A percentile compares a stretch with the other conserved stretches of the same genome.
phyloP scores from a whole-genome alignment of 352 stramenopile genomes.

The Aphanomyces stellatus region DNA sequence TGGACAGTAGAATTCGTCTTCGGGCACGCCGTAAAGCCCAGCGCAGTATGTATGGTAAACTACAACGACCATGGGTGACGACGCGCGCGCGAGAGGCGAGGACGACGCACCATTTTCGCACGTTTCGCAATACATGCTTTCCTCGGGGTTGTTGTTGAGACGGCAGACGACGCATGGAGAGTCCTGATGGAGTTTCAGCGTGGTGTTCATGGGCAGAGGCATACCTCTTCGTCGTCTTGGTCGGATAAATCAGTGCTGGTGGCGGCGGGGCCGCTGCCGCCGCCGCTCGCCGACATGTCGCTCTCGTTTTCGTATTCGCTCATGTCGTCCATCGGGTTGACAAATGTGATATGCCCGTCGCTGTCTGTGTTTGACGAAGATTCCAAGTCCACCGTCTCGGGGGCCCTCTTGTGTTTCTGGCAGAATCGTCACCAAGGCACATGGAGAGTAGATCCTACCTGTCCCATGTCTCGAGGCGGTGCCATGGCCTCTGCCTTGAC shows the following conservation, averaged over 20 bases:
- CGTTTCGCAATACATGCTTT: conserved; percentile 12
- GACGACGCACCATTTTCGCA: conserved; percentile 4
- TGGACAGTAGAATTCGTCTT: conserved; percentile 14
- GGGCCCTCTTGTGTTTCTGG: background rate
- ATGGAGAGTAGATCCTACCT: too few relatives aligned
- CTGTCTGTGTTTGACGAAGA: conserved; percentile 7
- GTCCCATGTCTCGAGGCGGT: background rate
- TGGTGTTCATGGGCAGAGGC: too few relatives aligned
- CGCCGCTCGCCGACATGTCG: background rate
- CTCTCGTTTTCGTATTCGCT: conserved; percentile 20
- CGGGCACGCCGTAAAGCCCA: background rate
- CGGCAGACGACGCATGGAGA: conserved; percentile 1
- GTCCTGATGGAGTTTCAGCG: background rate
- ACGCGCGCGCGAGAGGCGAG: background rate
- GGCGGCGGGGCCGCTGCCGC: background rate
- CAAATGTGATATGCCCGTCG: background rate
- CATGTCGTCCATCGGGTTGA: conserved; percentile 20
- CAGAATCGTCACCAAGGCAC: background rate
- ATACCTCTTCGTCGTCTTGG: conserved; percentile 1
- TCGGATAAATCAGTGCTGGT: background rate
- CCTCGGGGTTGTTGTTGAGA: background rate
- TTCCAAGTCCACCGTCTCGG: background rate
- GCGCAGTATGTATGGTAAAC: conserved; percentile 21
- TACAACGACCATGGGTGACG: background rate
- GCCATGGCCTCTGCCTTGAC: background rate